phyloP scores from a whole-genome alignment of 495 filamentous ascomycete species.

The Penicillium diatomitis region DNA sequence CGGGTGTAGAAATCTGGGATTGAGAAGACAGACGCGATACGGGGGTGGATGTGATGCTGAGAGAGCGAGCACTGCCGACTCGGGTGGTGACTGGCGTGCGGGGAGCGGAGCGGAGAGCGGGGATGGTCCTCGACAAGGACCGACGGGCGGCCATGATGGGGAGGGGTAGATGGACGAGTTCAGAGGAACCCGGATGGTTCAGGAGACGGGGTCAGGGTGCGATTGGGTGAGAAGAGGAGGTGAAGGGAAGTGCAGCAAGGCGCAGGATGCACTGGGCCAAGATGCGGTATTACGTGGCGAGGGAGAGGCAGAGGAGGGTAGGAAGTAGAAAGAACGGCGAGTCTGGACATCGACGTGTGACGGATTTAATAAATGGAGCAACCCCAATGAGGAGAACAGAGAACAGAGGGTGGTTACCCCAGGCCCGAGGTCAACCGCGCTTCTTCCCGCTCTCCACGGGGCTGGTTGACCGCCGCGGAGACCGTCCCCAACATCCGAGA shows the following conservation, averaged over 20 bases:
- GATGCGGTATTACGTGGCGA: not conserved
- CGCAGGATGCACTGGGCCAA: not conserved
- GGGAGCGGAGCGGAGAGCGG: conserved; percentile 39
- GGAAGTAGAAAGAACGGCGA: too few species aligned
- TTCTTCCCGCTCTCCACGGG: too few species aligned
- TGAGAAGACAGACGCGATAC: conserved; percentile 12
- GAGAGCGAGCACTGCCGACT: conserved; percentile 19
- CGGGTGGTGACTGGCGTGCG: conserved; percentile 28
- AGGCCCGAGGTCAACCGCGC: conserved; percentile 21
- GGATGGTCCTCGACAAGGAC: conserved; percentile 33
- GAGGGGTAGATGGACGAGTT: too few species aligned
- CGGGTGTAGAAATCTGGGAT: conserved; percentile 7
- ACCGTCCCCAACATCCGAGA: too few species aligned
- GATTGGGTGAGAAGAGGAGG: not conserved
- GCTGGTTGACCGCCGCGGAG: too few species aligned
- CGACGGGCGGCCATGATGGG: conserved; percentile 37
- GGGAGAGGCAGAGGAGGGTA: conserved; percentile 7
- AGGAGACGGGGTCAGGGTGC: not conserved
- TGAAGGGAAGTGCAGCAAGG: not conserved
- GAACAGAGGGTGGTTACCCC: conserved; percentile 5
- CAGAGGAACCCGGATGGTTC: too few species aligned
- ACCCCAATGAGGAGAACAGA: not conserved
- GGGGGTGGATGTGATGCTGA: conserved; percentile 21
- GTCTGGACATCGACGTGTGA: too few species aligned
- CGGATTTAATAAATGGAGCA: too few species aligned